Evolutionary conservation across 179 eudicot species (phyloP).

Genomic region (Actinidia arguta): DNA sequence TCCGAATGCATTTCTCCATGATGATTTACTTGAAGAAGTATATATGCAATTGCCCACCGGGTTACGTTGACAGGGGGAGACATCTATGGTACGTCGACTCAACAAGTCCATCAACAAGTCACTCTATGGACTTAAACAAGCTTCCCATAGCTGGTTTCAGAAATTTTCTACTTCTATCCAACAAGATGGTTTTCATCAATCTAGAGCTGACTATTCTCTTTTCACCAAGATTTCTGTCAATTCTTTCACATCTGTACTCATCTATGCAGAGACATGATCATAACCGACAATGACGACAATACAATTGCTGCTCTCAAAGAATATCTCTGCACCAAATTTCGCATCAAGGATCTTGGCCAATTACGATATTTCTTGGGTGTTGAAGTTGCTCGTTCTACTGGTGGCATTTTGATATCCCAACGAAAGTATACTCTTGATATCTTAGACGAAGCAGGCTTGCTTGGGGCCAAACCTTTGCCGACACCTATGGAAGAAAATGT

Average conservation of each 20-base stretch:
- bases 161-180: neutral
- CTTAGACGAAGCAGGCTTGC: neutral
- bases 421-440: conserved; percentile 14
- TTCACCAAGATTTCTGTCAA: neutral
- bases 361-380: neutral
- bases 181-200: neutral
- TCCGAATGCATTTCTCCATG: conserved; percentile 13
- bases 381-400: neutral
- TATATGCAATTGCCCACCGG: neutral
- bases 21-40: conserved; percentile 10
- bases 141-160: neutral
- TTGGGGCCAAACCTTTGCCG: neutral
- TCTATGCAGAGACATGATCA: no score
- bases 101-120: no score
- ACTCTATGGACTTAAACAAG: neutral
- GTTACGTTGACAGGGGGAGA: neutral
- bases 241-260: neutral
- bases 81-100: neutral
- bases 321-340: neutral
- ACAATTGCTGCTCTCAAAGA: no score
- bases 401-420: conserved; percentile 7
- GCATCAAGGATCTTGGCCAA: neutral
- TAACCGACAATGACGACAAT: no score
- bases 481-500: neutral
- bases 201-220: neutral